Percentiles rank a stretch among this genome's conserved stretches.
Evolutionary conservation across 441 rosid species (phyloP).

Genomic region (Macaranga tanarius): DNA sequence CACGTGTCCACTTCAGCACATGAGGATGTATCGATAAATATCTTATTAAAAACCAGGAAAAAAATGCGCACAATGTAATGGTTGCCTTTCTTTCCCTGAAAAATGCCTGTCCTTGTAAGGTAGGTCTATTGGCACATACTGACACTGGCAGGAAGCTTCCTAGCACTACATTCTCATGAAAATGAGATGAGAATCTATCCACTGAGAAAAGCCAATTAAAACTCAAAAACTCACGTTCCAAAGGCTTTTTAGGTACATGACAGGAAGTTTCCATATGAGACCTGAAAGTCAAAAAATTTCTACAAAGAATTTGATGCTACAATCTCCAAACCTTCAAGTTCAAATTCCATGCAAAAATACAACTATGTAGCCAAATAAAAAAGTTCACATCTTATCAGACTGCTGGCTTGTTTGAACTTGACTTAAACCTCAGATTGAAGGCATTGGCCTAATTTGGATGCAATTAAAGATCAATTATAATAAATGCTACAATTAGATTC

Average conservation of each 20-base stretch:
- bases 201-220: too few species aligned
- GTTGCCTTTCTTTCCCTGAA: neutral
- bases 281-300: neutral
- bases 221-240: neutral
- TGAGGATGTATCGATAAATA: neutral
- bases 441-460: neutral
- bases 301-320: neutral
- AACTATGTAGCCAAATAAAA: neutral
- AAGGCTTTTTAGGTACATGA: neutral
- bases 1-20: slow-evolving; percentile 10
- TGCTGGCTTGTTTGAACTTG: neutral
- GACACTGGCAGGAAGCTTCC: slow-evolving; percentile 10
- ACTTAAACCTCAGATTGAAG: neutral
- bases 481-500: neutral
- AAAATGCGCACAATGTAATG: too few species aligned
- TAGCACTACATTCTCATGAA: neutral
- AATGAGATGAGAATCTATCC: neutral
- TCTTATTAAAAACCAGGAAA: neutral
- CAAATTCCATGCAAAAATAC: neutral
- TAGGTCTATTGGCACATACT: neutral
- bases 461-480: neutral
- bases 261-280: neutral
- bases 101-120: neutral
- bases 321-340: neutral
- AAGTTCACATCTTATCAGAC: neutral